A percentile compares a stretch with the other conserved stretches of the same genome.
phyloP scores from a whole-genome alignment of 2,329 filamentous ascomycete genomes.

The Cadophora gregata region DNA sequence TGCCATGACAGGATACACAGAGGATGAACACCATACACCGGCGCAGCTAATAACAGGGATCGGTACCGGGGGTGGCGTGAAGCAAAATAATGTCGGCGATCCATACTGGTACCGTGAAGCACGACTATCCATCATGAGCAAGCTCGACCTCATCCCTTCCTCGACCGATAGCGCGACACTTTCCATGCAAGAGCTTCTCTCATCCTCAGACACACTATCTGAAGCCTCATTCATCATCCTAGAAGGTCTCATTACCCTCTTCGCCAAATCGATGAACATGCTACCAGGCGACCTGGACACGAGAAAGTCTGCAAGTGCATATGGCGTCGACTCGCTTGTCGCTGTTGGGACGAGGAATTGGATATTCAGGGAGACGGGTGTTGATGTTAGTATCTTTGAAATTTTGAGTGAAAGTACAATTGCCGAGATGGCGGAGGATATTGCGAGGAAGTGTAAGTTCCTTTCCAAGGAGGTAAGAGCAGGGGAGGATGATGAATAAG shows the following conservation, averaged over 20 bases:
- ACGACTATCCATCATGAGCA: slow-evolving; percentile 53
- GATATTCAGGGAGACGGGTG: slow-evolving; percentile 51
- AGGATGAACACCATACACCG: slow-evolving; percentile 45
- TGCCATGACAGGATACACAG: slow-evolving; percentile 50
- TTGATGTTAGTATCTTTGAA: slow-evolving; percentile 45
- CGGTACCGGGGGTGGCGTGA: slow-evolving; percentile 59
- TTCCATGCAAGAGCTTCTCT: slow-evolving; percentile 22
- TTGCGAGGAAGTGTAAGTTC: slow-evolving; percentile 20
- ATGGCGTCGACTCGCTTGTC: slow-evolving; percentile 59
- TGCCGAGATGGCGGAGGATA: slow-evolving; percentile 13
- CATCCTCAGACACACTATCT: not conserved
- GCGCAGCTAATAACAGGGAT: slow-evolving; percentile 58
- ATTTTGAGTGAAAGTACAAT: slow-evolving; percentile 24
- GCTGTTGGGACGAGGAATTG: slow-evolving; percentile 60
- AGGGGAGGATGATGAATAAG: slow-evolving; percentile 16
- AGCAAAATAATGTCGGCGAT: slow-evolving; percentile 58
- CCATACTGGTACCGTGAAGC: slow-evolving; percentile 60
- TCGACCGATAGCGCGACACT: not conserved
- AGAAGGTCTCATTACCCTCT: slow-evolving; percentile 30
- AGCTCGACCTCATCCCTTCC: slow-evolving; percentile 15
- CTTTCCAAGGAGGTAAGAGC: slow-evolving; percentile 4
- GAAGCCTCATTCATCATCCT: slow-evolving; percentile 26
- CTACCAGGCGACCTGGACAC: slow-evolving; percentile 39
- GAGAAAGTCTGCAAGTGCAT: slow-evolving; percentile 39
- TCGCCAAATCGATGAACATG: slow-evolving; percentile 41